Base-by-base conservation (phyloP, 2,329 filamentous ascomycete genomes). In the Pezicula radicicola region DNA sequence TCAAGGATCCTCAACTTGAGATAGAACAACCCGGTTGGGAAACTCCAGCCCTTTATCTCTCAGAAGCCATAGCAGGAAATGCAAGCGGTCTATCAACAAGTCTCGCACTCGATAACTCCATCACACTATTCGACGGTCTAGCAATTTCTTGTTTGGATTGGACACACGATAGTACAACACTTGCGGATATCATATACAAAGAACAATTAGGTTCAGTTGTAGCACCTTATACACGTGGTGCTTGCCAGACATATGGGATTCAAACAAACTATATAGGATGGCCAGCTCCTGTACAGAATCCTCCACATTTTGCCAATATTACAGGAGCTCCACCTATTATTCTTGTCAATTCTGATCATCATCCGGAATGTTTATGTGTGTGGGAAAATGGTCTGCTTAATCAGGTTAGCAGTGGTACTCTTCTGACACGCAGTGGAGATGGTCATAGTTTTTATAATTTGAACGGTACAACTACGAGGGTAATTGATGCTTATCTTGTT, bases 391-490 rank as follows among this genome's bases (percentile, higher is more conserved):
- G 67, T 1, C 56, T 73, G 45, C 10, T 30, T 8, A 9, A 4
- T 30, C 28, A 30, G 28, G 10, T 30, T 30, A 12, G 28, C 28
- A 30, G 68, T 28, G 60, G 63, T 9, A 64, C 70, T 9, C 53
- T 75, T 41, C 41, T 77, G n/a, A 68, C 67, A 10, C 62, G 74
- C 15, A 64, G 70, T 35, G 73, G 72, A 3, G 60, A 64, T 42
- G 72, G 72, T 0, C 72, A 75, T 50, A 72, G 70, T 46, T 73
- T 68, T 49, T 69, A 68, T 40, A 47, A 59, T 6, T 48, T 61
- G 9, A 56, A 57, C 27, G 70, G 70, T 2, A 63, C 67, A 46
- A 67, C 71, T 4, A 56, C 65, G 12, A 48, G 54, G 13, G 58
- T 63, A 2, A 66, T 69, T 25, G 64, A 66, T 51, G 50, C 54